Evolutionary conservation across 192 early-diverging fungal genomes (phyloP).

Genomic region (Cladochytrium replicatum): DNA sequence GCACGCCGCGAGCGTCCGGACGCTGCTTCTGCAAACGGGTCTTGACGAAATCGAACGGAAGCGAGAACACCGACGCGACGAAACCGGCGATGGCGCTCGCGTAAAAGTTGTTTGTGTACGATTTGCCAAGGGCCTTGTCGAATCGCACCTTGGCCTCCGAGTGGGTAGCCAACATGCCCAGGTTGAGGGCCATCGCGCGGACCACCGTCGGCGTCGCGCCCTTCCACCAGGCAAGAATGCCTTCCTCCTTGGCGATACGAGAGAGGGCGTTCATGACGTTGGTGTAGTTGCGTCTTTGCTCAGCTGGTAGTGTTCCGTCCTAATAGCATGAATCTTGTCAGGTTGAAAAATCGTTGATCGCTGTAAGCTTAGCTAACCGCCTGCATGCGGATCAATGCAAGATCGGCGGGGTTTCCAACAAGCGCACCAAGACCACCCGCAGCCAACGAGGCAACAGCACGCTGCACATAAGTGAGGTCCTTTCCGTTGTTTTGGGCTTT

Average conservation of each 20-base stretch:
- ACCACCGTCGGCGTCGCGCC: constrained; percentile 35
- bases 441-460: constrained; percentile 28
- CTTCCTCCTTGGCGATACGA: constrained; percentile 30
- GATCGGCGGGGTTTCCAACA: constrained; percentile 33
- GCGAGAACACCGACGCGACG: constrained; percentile 41
- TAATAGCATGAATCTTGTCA: not conserved
- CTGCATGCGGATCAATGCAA: constrained; percentile 37
- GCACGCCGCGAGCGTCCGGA: constrained; percentile 26
- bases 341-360: not conserved
- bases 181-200: constrained; percentile 38
- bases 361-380: not conserved
- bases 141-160: constrained; percentile 31
- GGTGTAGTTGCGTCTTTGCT: constrained; percentile 30
- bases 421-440: constrained; percentile 39
- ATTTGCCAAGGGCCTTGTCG: constrained; percentile 23
- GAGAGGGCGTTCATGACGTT: constrained; percentile 31
- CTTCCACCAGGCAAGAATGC: constrained; percentile 35
- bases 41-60: constrained; percentile 51
- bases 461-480: constrained; percentile 27
- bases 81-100: constrained; percentile 42
- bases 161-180: constrained; percentile 43
- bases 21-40: constrained; percentile 43
- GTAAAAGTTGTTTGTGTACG: constrained; percentile 25
- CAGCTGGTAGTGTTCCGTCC: constrained; percentile 30
- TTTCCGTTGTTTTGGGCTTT: constrained; percentile 17